Evolutionary conservation across 805 yeast genomes (phyloP).

Genomic region (Pichia paraexigua): DNA sequence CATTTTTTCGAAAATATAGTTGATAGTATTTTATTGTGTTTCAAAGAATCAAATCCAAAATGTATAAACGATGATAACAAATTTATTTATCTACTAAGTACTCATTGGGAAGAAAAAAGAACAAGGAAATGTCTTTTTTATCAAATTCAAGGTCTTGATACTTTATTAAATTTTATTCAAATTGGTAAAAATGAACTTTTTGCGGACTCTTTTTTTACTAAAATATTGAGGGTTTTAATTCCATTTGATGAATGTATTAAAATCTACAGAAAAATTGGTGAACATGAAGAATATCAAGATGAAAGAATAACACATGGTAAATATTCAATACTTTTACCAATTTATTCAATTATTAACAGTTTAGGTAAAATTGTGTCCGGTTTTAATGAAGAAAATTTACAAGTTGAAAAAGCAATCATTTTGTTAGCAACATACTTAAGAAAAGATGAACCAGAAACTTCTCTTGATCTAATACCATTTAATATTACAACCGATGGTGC

Average conservation of each 20-base stretch:
- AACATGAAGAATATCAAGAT: conserved; percentile 54
- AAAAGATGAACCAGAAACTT: background rate
- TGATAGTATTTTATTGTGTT: conserved; percentile 21
- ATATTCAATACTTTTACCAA: conserved; percentile 29
- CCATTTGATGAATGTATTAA: conserved; percentile 52
- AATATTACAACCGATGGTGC: conserved; percentile 38
- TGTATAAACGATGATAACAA: conserved; percentile 3
- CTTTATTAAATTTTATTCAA: conserved; percentile 20
- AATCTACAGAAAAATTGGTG: conserved; percentile 52
- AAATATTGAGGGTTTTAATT: conserved; percentile 40
- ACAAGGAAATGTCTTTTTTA: conserved; percentile 2
- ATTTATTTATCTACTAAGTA: background rate
- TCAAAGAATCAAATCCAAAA: background rate
- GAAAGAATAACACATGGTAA: conserved; percentile 42
- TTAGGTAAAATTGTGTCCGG: conserved; percentile 23
- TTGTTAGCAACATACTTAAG: conserved; percentile 29
- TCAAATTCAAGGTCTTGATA: conserved; percentile 15
- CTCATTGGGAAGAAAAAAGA: conserved; percentile 12
- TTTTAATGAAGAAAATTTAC: conserved; percentile 11
- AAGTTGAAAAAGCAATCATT: conserved; percentile 29
- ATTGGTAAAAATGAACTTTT: conserved; percentile 19
- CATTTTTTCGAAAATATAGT: conserved; percentile 37
- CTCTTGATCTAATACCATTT: conserved; percentile 1
- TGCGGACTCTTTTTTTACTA: conserved; percentile 23
- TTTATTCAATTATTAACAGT: conserved; percentile 18